These are phyloP conservation scores for Rosa lucieae DNA, from an alignment of 306 rosid genomes.

Conservation along the genomic window DNA sequence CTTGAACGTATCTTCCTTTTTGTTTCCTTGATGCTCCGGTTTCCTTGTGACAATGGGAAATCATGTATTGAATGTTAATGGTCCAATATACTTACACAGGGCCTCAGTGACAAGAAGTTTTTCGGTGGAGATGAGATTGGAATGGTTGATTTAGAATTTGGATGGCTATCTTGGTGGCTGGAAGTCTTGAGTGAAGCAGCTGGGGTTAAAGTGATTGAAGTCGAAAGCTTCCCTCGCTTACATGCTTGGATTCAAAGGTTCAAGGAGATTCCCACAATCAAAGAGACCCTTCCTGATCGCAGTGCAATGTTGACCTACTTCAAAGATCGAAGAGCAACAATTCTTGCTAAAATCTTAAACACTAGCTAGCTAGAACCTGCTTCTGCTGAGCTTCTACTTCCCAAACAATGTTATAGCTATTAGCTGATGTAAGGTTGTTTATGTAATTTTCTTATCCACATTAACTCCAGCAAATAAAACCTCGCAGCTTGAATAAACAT, in stretches of 20 bases:
- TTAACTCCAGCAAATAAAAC: neutral
- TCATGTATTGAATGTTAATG: too few species aligned
- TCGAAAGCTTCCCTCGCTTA: neutral
- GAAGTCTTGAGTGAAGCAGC: neutral
- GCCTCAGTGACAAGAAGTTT: neutral
- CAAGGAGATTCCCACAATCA: neutral
- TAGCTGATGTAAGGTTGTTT: neutral
- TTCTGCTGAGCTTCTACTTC: neutral
- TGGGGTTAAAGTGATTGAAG: neutral
- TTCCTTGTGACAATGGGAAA: too few species aligned
- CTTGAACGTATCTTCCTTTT: too few species aligned
- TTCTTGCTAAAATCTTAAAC: neutral
- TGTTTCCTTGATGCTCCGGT: too few species aligned
- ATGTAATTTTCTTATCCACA: neutral
- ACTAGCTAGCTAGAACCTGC: neutral
- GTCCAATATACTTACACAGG: too few species aligned
- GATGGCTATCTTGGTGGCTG: slow-evolving; percentile 15
- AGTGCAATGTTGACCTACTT: neutral
- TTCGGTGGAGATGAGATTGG: neutral
- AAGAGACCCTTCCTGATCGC: slow-evolving; percentile 10
- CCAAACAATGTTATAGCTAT: neutral
- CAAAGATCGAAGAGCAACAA: neutral
- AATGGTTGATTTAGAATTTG: slow-evolving; percentile 8
- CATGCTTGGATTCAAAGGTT: slow-evolving; percentile 13
- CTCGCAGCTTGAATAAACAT: too few species aligned